Conservation (phyloP, 495 filamentous ascomycete genomes). For the Penicillium angulare region DNA sequence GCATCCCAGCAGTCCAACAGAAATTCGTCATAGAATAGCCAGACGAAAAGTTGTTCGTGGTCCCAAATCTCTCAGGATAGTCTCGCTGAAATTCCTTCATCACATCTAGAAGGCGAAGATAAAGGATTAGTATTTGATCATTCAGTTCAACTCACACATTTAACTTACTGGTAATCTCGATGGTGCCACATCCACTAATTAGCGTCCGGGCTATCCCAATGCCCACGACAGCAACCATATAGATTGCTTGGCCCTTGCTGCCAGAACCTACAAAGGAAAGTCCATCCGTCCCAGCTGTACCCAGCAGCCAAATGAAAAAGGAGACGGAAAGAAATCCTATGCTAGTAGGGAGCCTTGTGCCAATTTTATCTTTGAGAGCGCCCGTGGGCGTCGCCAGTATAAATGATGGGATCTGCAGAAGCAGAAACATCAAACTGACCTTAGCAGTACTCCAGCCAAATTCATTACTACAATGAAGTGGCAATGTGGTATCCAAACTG, state of each 20-base stretch:
- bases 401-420: slow-evolving; percentile 10
- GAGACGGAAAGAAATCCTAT: slow-evolving; percentile 1
- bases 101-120: not conserved
- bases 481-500: slow-evolving; percentile 15
- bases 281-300: slow-evolving; percentile 5
- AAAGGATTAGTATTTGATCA: not conserved
- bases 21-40: slow-evolving; percentile 1
- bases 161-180: slow-evolving; percentile 4
- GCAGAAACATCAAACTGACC: slow-evolving; percentile 15
- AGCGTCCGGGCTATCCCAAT: not conserved
- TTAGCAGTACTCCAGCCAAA: slow-evolving; percentile 13
- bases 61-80: not conserved
- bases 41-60: not conserved
- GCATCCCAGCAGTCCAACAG: slow-evolving; percentile 1
- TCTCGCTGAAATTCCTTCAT: not conserved
- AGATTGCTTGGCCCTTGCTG: not conserved
- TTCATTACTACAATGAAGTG: slow-evolving; percentile 9
- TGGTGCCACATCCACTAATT: not conserved
- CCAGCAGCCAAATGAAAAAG: slow-evolving; percentile 4
- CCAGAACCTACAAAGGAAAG: slow-evolving; percentile 1
- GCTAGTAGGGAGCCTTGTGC: slow-evolving; percentile 7
- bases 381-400: slow-evolving; percentile 1
- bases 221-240: not conserved
- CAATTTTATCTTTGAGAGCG: slow-evolving; percentile 8
- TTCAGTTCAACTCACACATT: not conserved